phyloP scores from a whole-genome alignment of 176 grass and related monocot genomes.

The Carex parvula region DNA sequence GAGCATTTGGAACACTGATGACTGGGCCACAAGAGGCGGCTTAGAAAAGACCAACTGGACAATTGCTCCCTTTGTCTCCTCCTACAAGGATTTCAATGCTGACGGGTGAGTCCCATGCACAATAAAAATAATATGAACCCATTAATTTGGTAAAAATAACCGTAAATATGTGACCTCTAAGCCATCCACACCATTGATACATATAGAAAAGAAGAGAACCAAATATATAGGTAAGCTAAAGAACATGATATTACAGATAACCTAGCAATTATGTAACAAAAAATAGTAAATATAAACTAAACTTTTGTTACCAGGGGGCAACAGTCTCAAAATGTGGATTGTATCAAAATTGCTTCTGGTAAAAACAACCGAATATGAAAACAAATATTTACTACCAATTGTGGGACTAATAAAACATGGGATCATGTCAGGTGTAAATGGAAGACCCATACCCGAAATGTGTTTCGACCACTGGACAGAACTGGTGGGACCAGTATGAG shows the following conservation, averaged over 20 bases:
- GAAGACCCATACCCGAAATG: constrained; percentile 57
- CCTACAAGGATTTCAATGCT: constrained; percentile 85
- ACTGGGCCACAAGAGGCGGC: constrained; percentile 88
- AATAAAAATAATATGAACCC: background rate
- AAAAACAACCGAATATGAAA: background rate
- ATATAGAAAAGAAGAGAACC: background rate
- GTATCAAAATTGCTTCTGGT: background rate
- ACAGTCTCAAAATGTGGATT: background rate
- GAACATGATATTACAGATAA: background rate
- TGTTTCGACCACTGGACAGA: constrained; percentile 37
- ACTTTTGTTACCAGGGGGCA: background rate
- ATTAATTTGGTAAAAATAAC: background rate
- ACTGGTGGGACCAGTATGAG: constrained; percentile 91
- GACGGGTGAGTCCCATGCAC: constrained; percentile 30
- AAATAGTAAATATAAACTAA: background rate
- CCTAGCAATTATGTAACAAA: background rate
- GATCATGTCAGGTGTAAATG: constrained; percentile 42
- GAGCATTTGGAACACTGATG: constrained; percentile 99
- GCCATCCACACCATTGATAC: background rate
- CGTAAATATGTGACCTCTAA: background rate
- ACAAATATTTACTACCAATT: background rate
- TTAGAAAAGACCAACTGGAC: constrained; percentile 95
- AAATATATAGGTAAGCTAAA: background rate
- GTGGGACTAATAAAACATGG: background rate
- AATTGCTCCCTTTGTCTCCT: constrained; percentile 71